phyloP scores from a whole-genome alignment of 2,329 filamentous ascomycete species.

The Polytolypa hystricis region DNA sequence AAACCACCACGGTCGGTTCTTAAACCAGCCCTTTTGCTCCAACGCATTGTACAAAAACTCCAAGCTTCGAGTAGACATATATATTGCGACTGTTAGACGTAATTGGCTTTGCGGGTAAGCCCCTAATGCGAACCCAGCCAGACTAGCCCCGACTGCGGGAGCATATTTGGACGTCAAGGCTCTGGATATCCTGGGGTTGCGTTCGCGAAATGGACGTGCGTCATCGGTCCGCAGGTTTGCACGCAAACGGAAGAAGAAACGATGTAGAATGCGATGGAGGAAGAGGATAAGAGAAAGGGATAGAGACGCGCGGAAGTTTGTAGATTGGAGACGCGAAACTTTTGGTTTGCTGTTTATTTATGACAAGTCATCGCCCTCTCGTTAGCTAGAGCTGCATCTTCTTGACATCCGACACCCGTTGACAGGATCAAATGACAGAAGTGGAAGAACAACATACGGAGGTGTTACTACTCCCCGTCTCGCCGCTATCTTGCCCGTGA shows the following conservation, averaged over 20 bases:
- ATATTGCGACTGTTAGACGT: constrained; percentile 71
- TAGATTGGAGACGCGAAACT: constrained; percentile 41
- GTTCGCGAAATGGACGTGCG: constrained; percentile 65
- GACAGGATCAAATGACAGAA: not conserved
- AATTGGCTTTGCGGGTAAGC: constrained; percentile 61
- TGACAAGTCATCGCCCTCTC: too few relatives aligned
- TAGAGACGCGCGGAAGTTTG: constrained; percentile 65
- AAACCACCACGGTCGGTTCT: constrained; percentile 69
- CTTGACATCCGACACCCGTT: not conserved
- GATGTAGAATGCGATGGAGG: constrained; percentile 77
- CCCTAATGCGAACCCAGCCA: constrained; percentile 74
- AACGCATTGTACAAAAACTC: constrained; percentile 80
- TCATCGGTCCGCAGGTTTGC: constrained; percentile 68
- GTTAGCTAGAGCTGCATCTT: too few relatives aligned
- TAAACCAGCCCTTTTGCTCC: constrained; percentile 57
- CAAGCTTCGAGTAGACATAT: constrained; percentile 65
- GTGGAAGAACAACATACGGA: not conserved
- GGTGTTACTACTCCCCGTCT: not conserved
- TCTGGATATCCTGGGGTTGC: constrained; percentile 66
- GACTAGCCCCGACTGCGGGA: constrained; percentile 78
- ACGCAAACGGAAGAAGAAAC: constrained; percentile 74
- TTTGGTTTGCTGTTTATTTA: constrained; percentile 23
- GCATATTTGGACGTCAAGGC: constrained; percentile 74
- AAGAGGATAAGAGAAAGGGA: constrained; percentile 78
- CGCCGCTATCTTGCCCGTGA: constrained; percentile 18